These are phyloP conservation scores for Phoma herbarum DNA, from an alignment of 2,329 filamentous ascomycete genomes.

Conservation along the genomic window DNA sequence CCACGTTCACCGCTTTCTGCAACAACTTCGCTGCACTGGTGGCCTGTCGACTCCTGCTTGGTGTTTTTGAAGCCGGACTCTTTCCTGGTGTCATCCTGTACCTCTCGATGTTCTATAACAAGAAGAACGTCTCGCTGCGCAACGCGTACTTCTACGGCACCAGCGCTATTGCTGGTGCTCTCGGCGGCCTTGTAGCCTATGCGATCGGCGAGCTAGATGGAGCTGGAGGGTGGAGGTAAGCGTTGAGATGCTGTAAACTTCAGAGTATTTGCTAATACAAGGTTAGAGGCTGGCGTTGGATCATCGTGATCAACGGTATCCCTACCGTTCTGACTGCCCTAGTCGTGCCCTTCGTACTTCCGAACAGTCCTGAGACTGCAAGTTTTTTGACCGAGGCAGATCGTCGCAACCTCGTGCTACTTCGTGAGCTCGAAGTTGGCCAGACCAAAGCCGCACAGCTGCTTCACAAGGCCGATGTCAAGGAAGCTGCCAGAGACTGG, in stretches of 20 bases:
- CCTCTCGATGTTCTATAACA: conserved; percentile 41
- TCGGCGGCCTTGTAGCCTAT: conserved; percentile 53
- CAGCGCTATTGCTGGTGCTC: conserved; percentile 62
- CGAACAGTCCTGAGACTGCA: conserved; percentile 57
- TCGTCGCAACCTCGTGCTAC: conserved; percentile 29
- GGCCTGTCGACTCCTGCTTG: conserved; percentile 40
- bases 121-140: conserved; percentile 60
- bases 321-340: conserved; percentile 50
- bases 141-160: conserved; percentile 63
- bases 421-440: conserved; percentile 52
- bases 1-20: conserved; percentile 36
- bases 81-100: conserved; percentile 42
- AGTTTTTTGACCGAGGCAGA: conserved; percentile 39
- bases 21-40: conserved; percentile 40
- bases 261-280: not conserved
- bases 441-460: conserved; percentile 58
- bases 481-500: conserved; percentile 55
- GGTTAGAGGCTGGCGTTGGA: conserved; percentile 39
- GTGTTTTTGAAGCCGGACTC: conserved; percentile 41
- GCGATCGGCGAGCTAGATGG: conserved; percentile 39
- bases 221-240: conserved; percentile 28
- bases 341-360: conserved; percentile 60
- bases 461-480: conserved; percentile 57
- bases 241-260: not conserved
- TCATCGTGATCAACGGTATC: conserved; percentile 46